Base-by-base conservation (phyloP, 2,329 filamentous ascomycete genomes). In the Colletotrichum tanaceti region DNA sequence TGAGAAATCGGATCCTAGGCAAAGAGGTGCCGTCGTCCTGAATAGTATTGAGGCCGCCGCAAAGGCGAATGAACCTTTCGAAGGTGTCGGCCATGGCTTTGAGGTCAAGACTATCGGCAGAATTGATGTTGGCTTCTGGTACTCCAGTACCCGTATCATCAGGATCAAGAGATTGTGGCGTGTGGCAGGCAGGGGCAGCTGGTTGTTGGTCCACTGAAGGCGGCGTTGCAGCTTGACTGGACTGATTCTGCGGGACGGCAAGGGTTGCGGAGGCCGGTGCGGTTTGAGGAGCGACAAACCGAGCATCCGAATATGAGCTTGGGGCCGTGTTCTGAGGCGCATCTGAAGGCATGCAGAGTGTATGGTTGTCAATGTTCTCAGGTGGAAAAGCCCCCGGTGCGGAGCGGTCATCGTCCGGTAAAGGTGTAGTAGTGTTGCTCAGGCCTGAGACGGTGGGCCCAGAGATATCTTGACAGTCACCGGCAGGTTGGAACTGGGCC, bases 1-100 rank as follows among this genome's bases (percentile, higher is more conserved):
- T 74, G 14, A 94, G 78, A 9, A 91, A 81, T n/a, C 75, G 71
- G 41, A 88, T 80, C 38, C 91, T 83, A 28, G 79, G 79, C 52
- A 32, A 11, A 7, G 67, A 53, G 14, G 63, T 68, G 14, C 43
- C 22, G 24, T 71, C 67, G n/a, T 52, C 44, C 13, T 57, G 10
- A 62, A 57, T 14, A 7, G 38, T 68, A 16, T 13, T 4, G 22
- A 32, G 5, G 16, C 64, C 52, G 10, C 61, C 60, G 10, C 41
- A 54, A 24, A 35, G 20, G 18, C 24, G 13, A 14, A 65, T 18
- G 47, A 55, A 47, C 11, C 52, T 35, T 32, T 55, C 47, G 7
- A 68, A 55, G 11, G 53, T 41, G 18, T 43, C 28, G 10, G 61
- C 14, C 65, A 68, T 68, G 9, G 18, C 47, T 24, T 54, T 39